Conservation (phyloP, 225 moss, liverwort and hornwort species). For the Sphagnum contortum region DNA sequence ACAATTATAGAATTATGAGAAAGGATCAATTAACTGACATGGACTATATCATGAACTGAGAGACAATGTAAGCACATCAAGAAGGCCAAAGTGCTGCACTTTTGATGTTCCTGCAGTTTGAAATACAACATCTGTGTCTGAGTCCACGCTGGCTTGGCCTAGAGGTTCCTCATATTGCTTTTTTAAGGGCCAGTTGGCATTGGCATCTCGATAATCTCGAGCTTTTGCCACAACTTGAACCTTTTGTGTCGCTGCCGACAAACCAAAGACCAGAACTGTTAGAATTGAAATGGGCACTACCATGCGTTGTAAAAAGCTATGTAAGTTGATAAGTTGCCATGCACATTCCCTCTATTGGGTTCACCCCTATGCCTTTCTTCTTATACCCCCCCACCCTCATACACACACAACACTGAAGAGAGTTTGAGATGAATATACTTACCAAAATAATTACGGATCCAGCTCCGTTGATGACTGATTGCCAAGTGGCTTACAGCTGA, state of each 20-base stretch:
- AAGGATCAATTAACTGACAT: no score
- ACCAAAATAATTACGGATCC: slow-evolving; percentile 45
- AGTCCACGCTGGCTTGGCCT: slow-evolving; percentile 29
- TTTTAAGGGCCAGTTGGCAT: slow-evolving; percentile 16
- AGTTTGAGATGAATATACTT: slow-evolving; percentile 6
- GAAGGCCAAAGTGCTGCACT: slow-evolving; percentile 29
- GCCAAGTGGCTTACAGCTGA: slow-evolving; percentile 38
- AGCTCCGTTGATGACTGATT: slow-evolving; percentile 45
- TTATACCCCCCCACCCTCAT: no score
- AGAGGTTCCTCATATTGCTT: slow-evolving; percentile 25
- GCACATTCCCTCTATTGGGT: no score
- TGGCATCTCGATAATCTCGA: slow-evolving; percentile 38
- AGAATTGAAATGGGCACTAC: no score
- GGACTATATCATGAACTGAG: slow-evolving; percentile 14
- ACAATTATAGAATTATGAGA: no score
- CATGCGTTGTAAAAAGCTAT: no score
- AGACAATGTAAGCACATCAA: slow-evolving; percentile 44
- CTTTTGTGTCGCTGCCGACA: slow-evolving; percentile 29
- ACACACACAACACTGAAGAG: no score
- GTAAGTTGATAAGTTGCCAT: no score
- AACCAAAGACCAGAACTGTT: slow-evolving; percentile 11
- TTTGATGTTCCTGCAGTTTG: slow-evolving; percentile 43
- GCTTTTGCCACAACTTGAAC: slow-evolving; percentile 30
- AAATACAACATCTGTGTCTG: slow-evolving; percentile 40
- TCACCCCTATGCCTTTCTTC: no score